Evolutionary conservation across 306 rosid species (phyloP).

Genomic region (Casuarina cunninghamiana): DNA sequence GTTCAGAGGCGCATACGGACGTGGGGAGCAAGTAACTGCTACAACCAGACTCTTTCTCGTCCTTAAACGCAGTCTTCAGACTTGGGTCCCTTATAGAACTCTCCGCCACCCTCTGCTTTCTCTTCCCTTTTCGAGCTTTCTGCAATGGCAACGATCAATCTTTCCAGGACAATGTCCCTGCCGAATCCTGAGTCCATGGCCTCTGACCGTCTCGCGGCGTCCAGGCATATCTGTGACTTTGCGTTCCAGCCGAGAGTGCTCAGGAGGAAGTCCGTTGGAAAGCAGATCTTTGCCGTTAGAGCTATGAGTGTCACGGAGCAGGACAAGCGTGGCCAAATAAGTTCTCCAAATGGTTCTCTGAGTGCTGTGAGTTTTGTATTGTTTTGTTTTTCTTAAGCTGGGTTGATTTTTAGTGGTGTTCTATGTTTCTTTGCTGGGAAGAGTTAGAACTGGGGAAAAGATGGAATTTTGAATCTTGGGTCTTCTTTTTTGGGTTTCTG

Average conservation of each 20-base stretch:
- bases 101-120: constrained; percentile 7
- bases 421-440: constrained; percentile 11
- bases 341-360: constrained; percentile 45
- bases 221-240: constrained; percentile 34
- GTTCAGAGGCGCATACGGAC: not conserved
- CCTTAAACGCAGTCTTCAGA: not conserved
- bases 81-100: not conserved
- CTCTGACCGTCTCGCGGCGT: constrained; percentile 41
- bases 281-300: constrained; percentile 11
- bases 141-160: constrained; percentile 52
- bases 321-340: constrained; percentile 20
- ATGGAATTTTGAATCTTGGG: not conserved
- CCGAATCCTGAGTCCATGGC: constrained; percentile 37
- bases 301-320: constrained; percentile 49
- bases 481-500: not conserved
- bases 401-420: not conserved
- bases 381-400: constrained; percentile 13
- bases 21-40: not conserved
- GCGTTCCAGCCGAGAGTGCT: constrained; percentile 28
- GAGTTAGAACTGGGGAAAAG: not conserved
- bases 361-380: constrained; percentile 37
- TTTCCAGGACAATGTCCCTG: constrained; percentile 41
- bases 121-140: not conserved
- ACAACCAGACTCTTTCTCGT: constrained; percentile 25
- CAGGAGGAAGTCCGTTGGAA: constrained; percentile 22